Percentiles rank a stretch among this genome's conserved stretches.
These are phyloP conservation scores for Penicillium malachiteum DNA, from an alignment of 495 filamentous ascomycete species.

Conservation along the genomic window DNA sequence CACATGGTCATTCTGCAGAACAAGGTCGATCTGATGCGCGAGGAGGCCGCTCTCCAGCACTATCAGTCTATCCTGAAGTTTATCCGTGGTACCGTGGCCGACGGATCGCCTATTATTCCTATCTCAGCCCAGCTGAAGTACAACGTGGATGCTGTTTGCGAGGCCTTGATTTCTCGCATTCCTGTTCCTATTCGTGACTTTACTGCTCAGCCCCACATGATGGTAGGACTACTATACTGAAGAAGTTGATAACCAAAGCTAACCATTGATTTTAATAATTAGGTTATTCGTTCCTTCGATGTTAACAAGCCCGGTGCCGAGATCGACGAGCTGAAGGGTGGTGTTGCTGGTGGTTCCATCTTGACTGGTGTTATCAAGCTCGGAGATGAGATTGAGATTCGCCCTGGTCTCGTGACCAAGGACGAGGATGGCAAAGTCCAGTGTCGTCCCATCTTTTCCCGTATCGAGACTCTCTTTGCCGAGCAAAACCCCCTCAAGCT, in stretches of 20 bases:
- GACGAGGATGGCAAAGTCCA: conserved; percentile 91
- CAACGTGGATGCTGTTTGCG: conserved; percentile 98
- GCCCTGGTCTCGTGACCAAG: conserved; percentile 91
- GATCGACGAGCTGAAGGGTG: conserved; percentile 97
- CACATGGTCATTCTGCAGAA: conserved; percentile 99
- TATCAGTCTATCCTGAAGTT: conserved; percentile 97
- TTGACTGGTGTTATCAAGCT: conserved; percentile 93
- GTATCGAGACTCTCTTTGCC: conserved; percentile 91
- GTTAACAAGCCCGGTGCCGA: conserved; percentile 99
- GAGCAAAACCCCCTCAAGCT: conserved; percentile 98
- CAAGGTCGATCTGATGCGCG: conserved; percentile 96
- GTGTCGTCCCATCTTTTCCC: conserved; percentile 94
- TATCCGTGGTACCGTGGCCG: conserved; percentile 94
- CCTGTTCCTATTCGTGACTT: conserved; percentile 90
- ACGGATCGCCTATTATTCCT: conserved; percentile 93
- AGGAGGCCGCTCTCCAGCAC: conserved; percentile 87
- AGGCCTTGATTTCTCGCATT: conserved; percentile 87
- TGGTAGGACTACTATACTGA: conserved; percentile 47
- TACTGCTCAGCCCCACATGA: conserved; percentile 89
- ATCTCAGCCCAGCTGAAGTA: conserved; percentile 99
- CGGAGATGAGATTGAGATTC: conserved; percentile 96
- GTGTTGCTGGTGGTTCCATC: conserved; percentile 96
- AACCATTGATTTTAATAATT: not conserved
- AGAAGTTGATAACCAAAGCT: not conserved
- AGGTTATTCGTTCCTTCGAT: conserved; percentile 86